A percentile compares a stretch with the other conserved stretches of the same genome.
Evolutionary conservation across 495 filamentous ascomycete species (phyloP).

Genomic region (Cladorrhinum samala): DNA sequence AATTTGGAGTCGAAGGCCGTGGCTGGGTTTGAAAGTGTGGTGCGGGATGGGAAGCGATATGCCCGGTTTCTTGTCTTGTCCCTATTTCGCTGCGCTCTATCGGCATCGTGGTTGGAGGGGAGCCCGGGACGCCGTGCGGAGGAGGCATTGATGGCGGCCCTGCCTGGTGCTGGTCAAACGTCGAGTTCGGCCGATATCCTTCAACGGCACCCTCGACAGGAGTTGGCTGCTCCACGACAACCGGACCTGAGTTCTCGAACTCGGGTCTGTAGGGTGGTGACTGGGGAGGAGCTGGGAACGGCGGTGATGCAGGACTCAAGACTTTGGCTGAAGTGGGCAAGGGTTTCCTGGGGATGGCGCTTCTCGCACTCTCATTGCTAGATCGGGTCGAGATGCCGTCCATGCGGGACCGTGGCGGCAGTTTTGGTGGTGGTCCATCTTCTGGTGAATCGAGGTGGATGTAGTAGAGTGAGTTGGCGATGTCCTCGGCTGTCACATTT

Average conservation of each 20-base stretch:
- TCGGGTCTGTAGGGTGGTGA: not conserved
- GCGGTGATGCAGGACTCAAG: not conserved
- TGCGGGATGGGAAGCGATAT: too few species aligned
- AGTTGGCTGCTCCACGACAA: not conserved
- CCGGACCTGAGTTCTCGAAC: not conserved
- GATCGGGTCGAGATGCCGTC: conserved; percentile 39
- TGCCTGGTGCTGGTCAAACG: conserved; percentile 12
- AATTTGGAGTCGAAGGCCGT: conserved; percentile 12
- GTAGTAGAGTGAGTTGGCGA: conserved; percentile 84
- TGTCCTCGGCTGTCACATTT: conserved; percentile 80
- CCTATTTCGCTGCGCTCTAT: conserved; percentile 9
- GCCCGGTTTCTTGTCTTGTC: too few species aligned
- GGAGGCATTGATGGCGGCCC: not conserved
- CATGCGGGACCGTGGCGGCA: conserved; percentile 28
- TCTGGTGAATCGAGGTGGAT: conserved; percentile 69
- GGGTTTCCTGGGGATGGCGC: conserved; percentile 40
- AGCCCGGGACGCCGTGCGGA: not conserved
- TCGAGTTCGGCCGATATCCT: conserved; percentile 20
- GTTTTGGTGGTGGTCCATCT: conserved; percentile 44
- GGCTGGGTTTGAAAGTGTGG: not conserved
- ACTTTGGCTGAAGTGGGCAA: conserved; percentile 26
- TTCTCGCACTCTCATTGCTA: conserved; percentile 40
- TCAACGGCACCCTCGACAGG: not conserved
- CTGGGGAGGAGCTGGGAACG: not conserved
- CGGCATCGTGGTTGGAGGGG: not conserved